phyloP scores from a whole-genome alignment of 495 filamentous ascomycete species.

The Neohortaea acidophila region DNA sequence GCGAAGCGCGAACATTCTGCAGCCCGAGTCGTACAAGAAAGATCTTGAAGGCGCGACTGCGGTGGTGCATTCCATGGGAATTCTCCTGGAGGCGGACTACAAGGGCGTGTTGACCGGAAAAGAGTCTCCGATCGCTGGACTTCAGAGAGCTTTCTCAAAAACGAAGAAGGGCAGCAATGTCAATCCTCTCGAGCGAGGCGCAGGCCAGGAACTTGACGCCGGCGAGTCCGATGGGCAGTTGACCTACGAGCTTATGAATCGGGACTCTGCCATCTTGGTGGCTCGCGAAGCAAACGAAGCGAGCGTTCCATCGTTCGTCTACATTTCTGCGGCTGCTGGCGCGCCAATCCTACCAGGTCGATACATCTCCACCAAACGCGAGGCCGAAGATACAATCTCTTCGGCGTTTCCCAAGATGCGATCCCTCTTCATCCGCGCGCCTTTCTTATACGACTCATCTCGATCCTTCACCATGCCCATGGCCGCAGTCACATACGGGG shows the following conservation, averaged over 20 bases:
- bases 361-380: constrained; percentile 84
- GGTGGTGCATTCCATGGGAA: constrained; percentile 87
- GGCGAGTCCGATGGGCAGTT: constrained; percentile 56
- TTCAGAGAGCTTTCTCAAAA: constrained; percentile 60
- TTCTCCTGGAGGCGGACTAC: constrained; percentile 95
- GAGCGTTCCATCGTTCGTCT: constrained; percentile 57
- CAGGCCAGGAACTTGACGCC: constrained; percentile 44
- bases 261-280: constrained; percentile 73
- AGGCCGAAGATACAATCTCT: constrained; percentile 69
- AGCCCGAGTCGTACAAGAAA: constrained; percentile 58
- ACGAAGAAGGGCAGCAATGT: constrained; percentile 43
- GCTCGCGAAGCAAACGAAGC: constrained; percentile 58
- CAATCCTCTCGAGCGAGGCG: constrained; percentile 47
- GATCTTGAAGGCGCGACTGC: constrained; percentile 59
- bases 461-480: constrained; percentile 72
- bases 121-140: constrained; percentile 57
- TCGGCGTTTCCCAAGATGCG: constrained; percentile 58
- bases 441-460: constrained; percentile 75
- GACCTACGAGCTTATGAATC: constrained; percentile 97
- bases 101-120: constrained; percentile 75
- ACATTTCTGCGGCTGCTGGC: constrained; percentile 75
- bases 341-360: constrained; percentile 66
- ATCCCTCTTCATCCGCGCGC: constrained; percentile 66
- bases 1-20: constrained; percentile 74
- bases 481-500: constrained; percentile 53